Evolutionary conservation across 768 basidiomycete species (phyloP).

Genomic region (Suillus luteus): DNA sequence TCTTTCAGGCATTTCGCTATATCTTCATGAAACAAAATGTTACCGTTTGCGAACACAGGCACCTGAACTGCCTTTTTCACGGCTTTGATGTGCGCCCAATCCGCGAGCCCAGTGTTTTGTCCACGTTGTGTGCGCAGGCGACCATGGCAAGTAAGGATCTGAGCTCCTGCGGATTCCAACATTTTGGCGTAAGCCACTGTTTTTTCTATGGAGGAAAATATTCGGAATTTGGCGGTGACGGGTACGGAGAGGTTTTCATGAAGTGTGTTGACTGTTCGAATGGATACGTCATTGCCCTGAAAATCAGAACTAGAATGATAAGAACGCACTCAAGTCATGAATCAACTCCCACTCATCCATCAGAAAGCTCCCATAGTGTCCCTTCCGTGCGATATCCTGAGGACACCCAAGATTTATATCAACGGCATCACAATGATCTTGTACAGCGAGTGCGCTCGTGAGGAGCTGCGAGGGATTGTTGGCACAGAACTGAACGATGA

Average conservation of each 20-base stretch:
- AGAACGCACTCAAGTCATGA: conserved; percentile 65
- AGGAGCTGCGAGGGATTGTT: conserved; percentile 84
- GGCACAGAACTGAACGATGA: conserved; percentile 93
- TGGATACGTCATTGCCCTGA: background rate
- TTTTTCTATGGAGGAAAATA: conserved; percentile 82
- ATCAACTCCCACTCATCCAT: conserved; percentile 96
- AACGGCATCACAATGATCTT: conserved; percentile 85
- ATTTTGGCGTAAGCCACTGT: conserved; percentile 95
- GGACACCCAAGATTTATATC: conserved; percentile 96
- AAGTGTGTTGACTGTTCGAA: conserved; percentile 71
- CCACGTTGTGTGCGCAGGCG: conserved; percentile 91
- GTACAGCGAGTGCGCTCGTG: conserved; percentile 72
- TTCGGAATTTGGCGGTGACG: conserved; percentile 94
- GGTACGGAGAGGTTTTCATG: conserved; percentile 86
- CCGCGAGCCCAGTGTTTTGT: conserved; percentile 80
- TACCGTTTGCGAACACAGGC: conserved; percentile 97
- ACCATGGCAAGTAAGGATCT: conserved; percentile 93
- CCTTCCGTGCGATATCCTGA: conserved; percentile 89
- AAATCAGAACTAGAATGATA: background rate
- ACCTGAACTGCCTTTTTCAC: conserved; percentile 89
- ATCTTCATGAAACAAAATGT: conserved; percentile 87
- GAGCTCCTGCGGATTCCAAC: conserved; percentile 94
- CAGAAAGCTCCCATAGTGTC: conserved; percentile 86
- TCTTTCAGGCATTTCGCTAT: conserved; percentile 73
- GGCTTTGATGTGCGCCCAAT: conserved; percentile 86